Evolutionary conservation across 371 early-diverging fungal genomes (phyloP), one percentile per base, ranked within the genome.

Genomic region (Mucor saturninus): DNA sequence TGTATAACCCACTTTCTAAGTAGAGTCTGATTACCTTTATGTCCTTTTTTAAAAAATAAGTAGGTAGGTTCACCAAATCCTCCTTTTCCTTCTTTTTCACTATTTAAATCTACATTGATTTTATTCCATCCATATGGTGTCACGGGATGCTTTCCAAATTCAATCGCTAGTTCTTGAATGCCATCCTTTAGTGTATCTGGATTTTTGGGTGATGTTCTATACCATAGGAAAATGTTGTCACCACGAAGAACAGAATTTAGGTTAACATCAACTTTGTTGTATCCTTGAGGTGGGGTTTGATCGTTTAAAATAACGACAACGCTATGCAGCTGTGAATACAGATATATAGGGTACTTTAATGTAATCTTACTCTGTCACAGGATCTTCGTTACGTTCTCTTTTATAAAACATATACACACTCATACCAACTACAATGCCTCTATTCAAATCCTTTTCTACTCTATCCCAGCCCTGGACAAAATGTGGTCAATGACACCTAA

Each of bases 351-450:
- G 21, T 21, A 21, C 21, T 21, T 21, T 21, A 28, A 11, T 26
- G 28, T 2, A 31, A 14, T 53, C 67, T 66, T 70, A 74, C 78
- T 77, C 78, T 68, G 73, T 72, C 4, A 77, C 71, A 15, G 75
- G 73, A 31, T 71, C 62, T 5, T 59, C 28, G 3, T 45, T 52
- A 2, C 26, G 46, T 11, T 62, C 59, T 42, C 78, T 55, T 52
- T 73, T 64, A 42, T 64, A 74, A 48, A 77, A 77, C 9, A 84
- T 38, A 21, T 81, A 81, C 1, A 84, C 74, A 26, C 79, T 78
- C 64, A 83, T 72, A 14, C 81, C 81, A 54, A 83, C 70, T 9
- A 84, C 31, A 1, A 75, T 71, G 2, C 73, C 83, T 46, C 65
- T 66, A 43, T 79, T 76, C 21, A 72, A 51, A 40, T 75, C 78